Base-by-base conservation (phyloP, 768 basidiomycete genomes). In the Leccinellum albellum region DNA sequence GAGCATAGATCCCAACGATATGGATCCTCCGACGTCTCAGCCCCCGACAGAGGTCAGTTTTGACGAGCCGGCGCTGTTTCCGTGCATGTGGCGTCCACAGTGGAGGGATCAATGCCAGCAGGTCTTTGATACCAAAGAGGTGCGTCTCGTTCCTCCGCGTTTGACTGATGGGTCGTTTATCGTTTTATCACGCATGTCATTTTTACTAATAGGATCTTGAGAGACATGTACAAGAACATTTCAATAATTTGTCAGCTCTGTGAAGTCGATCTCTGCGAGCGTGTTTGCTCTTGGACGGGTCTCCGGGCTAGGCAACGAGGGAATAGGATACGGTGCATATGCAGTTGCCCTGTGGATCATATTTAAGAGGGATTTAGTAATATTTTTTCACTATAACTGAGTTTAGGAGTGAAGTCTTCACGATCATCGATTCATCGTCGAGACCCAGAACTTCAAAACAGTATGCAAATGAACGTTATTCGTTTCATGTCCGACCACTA, bases 51-150 rank as follows among this genome's bases (percentile, higher is more conserved):
- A 64, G 20, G 6, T 6, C 14, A 54, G 55, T 15, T 44, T 50
- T 15, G 70, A 71, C 4, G 67, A 70, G 5, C 56, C 50, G 24
- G 20, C 9, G 3, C 40, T 70, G 47, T 66, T 61, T 51, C 66
- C 71, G 14, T 71, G 70, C 47, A 52, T 66, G 64, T 71, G 70
- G 70, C 68, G 70, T 32, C 65, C 68, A 15, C 50, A 64, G 3
- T 58, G 58, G 55, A 60, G 62, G 49, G 66, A 70, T 6, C 71
- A 62, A 51, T 71, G 70, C 42, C 64, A 58, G 23, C 62, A 61
- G 13, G n/a, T 57, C 2, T 71, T 73, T 42, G 70, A 71, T 56
- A 47, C 64, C 55, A 71, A 63, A 37, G 70, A 71, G 70, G 70
- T 70, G 31, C n/a, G 61, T 42, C 24, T 46, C 14, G 2, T 26